A percentile compares a stretch with the other conserved stretches of the same genome.
phyloP scores from a whole-genome alignment of 129 eudicot species.

The Chrysanthemum lavandulifolium region DNA sequence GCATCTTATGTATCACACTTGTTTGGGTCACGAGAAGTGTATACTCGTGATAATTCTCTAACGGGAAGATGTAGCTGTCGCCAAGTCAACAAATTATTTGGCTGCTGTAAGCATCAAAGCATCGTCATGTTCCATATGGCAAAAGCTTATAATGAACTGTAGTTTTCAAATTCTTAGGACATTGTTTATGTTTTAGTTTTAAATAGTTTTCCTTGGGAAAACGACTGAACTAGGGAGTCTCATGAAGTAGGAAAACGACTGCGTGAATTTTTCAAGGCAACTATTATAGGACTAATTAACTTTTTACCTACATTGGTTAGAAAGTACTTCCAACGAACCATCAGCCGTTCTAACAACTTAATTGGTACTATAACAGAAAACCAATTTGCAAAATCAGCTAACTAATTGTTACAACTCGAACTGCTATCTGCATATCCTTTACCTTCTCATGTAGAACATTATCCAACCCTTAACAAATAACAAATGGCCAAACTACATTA shows the following conservation, averaged over 20 bases:
- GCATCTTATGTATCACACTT: not conserved
- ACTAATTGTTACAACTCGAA: not conserved
- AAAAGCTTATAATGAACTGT: not conserved
- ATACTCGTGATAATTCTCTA: constrained; percentile 8
- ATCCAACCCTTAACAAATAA: no score
- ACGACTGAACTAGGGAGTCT: not conserved
- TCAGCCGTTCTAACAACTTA: not conserved
- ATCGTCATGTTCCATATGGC: constrained; percentile 4
- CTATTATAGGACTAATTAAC: not conserved
- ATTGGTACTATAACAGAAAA: not conserved
- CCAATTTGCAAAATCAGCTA: not conserved
- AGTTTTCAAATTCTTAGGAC: not conserved
- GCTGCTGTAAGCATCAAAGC: constrained; percentile 30
- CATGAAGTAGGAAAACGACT: no score
- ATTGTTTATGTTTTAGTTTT: not conserved
- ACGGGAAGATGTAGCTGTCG: constrained; percentile 14
- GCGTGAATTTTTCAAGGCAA: no score
- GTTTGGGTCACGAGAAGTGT: constrained; percentile 10
- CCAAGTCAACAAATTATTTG: constrained; percentile 24
- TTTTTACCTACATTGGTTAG: not conserved
- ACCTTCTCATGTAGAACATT: not conserved
- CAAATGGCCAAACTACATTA: no score
- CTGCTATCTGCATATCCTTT: not conserved
- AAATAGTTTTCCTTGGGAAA: not conserved
- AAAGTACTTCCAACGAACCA: not conserved